phyloP scores from a whole-genome alignment of 192 early-diverging fungal genomes.

The Coemansia sp. region DNA sequence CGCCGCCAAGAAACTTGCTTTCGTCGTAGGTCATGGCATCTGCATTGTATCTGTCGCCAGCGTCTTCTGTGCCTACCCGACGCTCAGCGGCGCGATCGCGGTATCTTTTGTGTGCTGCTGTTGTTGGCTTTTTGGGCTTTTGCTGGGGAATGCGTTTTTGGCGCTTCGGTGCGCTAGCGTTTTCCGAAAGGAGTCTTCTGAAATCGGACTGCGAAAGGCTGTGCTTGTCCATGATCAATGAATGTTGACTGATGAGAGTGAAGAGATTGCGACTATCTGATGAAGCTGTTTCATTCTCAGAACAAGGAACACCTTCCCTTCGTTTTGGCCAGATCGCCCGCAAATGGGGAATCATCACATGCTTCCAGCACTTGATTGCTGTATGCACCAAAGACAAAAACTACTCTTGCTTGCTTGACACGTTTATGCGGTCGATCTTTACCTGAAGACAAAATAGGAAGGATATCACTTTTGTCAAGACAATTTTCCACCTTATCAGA shows the following conservation, averaged over 20 bases:
- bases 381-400: not conserved
- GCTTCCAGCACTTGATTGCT: not conserved
- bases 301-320: too few species aligned
- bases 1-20: constrained; percentile 89
- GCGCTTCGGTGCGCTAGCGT: not conserved
- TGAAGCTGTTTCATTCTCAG: too few species aligned
- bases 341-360: not conserved
- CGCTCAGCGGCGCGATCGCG: constrained; percentile 93
- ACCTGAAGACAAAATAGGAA: too few species aligned
- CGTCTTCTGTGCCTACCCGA: constrained; percentile 54
- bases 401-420: not conserved
- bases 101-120: constrained; percentile 46
- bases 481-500: not conserved
- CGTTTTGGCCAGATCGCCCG: too few species aligned
- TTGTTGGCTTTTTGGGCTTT: not conserved
- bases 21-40: constrained; percentile 62
- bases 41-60: constrained; percentile 1
- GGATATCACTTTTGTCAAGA: not conserved
- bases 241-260: too few species aligned
- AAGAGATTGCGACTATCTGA: too few species aligned
- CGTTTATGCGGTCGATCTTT: not conserved
- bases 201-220: constrained; percentile 23
- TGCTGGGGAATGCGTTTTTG: not conserved
- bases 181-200: constrained; percentile 14
- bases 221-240: not conserved